A percentile compares a stretch with the other conserved stretches of the same genome.
Evolutionary conservation across 1,284 basidiomycete genomes (phyloP).

Genomic region (Marasmius oreades): DNA sequence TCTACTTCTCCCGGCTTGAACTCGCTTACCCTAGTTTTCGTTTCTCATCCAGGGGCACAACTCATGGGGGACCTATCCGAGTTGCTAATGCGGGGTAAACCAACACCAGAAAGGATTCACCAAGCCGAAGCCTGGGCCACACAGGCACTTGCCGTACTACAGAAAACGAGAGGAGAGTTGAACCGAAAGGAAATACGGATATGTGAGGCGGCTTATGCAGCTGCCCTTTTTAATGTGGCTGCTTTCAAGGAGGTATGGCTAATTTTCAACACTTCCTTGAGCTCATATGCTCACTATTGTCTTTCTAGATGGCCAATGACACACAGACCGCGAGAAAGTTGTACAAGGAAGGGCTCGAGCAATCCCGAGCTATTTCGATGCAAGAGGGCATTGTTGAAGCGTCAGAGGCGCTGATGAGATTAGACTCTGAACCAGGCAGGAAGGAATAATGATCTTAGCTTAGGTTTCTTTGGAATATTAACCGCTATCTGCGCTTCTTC

Average conservation of each 20-base stretch:
- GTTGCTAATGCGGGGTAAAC: constrained; percentile 44
- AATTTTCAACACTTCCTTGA: background rate
- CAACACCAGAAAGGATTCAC: constrained; percentile 39
- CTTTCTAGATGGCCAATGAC: constrained; percentile 49
- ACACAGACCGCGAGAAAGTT: constrained; percentile 38
- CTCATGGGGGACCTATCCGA: constrained; percentile 69
- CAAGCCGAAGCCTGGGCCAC: constrained; percentile 63
- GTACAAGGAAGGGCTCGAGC: constrained; percentile 44
- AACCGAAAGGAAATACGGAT: constrained; percentile 23
- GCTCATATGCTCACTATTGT: background rate
- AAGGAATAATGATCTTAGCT: background rate
- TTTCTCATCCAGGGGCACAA: constrained; percentile 34
- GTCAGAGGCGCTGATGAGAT: constrained; percentile 40
- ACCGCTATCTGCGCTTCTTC: no score
- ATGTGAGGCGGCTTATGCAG: constrained; percentile 59
- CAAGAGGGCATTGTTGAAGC: constrained; percentile 49
- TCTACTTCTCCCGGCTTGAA: background rate
- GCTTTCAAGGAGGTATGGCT: constrained; percentile 36
- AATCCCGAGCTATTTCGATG: constrained; percentile 46
- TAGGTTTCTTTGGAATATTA: no score
- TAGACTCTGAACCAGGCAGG: constrained; percentile 7
- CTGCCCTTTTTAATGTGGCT: constrained; percentile 61
- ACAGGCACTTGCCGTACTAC: constrained; percentile 49
- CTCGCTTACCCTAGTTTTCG: background rate
- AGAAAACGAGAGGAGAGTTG: constrained; percentile 32